Evolutionary conservation across 73 alveolate genomes (phyloP).

Genomic region (Paramecium biaurelia): DNA sequence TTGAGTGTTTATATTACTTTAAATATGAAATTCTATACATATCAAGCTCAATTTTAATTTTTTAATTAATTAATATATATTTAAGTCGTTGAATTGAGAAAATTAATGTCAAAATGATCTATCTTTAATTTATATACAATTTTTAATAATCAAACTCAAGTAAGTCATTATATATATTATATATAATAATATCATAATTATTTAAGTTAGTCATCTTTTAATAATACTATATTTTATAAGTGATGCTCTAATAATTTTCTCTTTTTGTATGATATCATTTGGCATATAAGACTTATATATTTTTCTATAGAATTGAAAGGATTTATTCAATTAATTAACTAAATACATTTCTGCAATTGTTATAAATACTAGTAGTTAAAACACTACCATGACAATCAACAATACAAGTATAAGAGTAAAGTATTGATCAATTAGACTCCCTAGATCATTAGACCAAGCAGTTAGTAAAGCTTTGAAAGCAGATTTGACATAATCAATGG

Average conservation of each 20-base stretch:
- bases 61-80: too few species aligned
- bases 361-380: background rate
- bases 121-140: background rate
- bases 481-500: background rate
- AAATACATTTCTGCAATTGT: conserved; percentile 8
- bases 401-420: background rate
- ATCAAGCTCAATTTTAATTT: background rate
- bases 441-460: conserved; percentile 9
- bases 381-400: background rate
- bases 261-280: background rate
- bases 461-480: background rate
- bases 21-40: background rate
- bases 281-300: conserved; percentile 21
- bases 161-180: background rate
- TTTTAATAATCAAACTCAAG: background rate
- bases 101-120: background rate
- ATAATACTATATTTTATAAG: background rate
- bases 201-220: background rate
- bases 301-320: conserved; percentile 7
- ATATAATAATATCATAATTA: background rate
- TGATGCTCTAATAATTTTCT: background rate
- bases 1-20: background rate
- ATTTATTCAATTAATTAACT: conserved; percentile 9
- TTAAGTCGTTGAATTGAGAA: background rate
- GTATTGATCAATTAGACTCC: background rate